These are phyloP conservation scores for Aspergillus taichungensis DNA, from an alignment of 495 filamentous ascomycete genomes.

Conservation along the genomic window DNA sequence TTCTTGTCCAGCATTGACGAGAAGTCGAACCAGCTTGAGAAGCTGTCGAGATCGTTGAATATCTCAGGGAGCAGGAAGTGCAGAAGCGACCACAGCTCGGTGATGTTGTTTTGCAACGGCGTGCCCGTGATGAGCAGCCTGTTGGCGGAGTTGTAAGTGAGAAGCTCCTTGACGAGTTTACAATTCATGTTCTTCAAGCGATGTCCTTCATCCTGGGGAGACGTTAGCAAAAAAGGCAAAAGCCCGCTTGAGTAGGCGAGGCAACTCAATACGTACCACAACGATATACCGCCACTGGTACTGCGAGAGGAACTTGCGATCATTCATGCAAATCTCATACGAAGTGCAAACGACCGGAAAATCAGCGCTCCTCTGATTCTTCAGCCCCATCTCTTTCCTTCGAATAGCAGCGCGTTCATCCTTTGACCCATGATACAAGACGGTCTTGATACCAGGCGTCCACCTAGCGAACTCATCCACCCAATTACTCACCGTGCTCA, in stretches of 20 bases:
- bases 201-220: constrained; percentile 76
- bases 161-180: constrained; percentile 77
- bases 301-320: constrained; percentile 65
- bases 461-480: constrained; percentile 88
- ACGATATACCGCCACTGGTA: constrained; percentile 96
- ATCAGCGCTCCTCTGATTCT: constrained; percentile 49
- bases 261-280: constrained; percentile 50
- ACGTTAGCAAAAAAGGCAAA: constrained; percentile 12
- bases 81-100: constrained; percentile 89
- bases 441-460: constrained; percentile 76
- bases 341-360: constrained; percentile 91
- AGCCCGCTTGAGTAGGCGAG: not conserved
- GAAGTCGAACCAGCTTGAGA: constrained; percentile 95
- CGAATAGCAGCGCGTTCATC: constrained; percentile 64
- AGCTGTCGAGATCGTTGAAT: constrained; percentile 80
- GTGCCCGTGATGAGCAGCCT: constrained; percentile 91
- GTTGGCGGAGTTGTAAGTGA: constrained; percentile 80
- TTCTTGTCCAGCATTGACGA: constrained; percentile 70
- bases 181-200: constrained; percentile 96
- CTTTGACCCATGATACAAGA: constrained; percentile 83
- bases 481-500: constrained; percentile 94
- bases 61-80: constrained; percentile 90
- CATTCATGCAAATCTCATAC: constrained; percentile 92
- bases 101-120: constrained; percentile 90
- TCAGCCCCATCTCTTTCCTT: constrained; percentile 47